Percentiles rank a stretch among this genome's conserved stretches.
phyloP scores from a whole-genome alignment of 257 asterid genomes.

The Ilex aquifolium region DNA sequence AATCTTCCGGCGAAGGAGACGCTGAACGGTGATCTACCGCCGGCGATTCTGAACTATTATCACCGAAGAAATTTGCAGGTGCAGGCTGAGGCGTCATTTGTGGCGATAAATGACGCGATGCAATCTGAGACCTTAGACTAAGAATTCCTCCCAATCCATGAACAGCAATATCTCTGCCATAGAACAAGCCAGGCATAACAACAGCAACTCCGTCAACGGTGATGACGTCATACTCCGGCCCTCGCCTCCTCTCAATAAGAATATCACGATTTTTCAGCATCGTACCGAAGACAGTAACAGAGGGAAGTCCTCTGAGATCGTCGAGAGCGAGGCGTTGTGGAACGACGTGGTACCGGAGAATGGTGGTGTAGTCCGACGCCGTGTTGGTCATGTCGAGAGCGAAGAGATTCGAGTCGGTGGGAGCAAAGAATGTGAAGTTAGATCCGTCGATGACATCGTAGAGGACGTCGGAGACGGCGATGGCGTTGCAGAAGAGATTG shows the following conservation, averaged over 20 bases:
- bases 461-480: slow-evolving; percentile 25
- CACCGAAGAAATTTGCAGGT: neutral
- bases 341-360: slow-evolving; percentile 33
- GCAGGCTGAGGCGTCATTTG: neutral
- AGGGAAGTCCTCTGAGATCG: slow-evolving; percentile 14
- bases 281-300: slow-evolving; percentile 9
- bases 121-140: slow-evolving; percentile 7
- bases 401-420: slow-evolving; percentile 23
- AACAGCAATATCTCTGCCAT: slow-evolving; percentile 22
- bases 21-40: neutral
- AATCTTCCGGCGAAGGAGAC: neutral
- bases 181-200: slow-evolving; percentile 25
- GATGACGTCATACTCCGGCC: slow-evolving; percentile 7
- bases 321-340: slow-evolving; percentile 17
- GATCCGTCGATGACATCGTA: slow-evolving; percentile 14
- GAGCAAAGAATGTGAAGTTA: slow-evolving; percentile 31
- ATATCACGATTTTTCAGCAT: slow-evolving; percentile 9
- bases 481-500: slow-evolving; percentile 32
- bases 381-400: slow-evolving; percentile 24
- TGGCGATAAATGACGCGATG: neutral
- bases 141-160: slow-evolving; percentile 33
- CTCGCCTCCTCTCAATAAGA: neutral
- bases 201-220: slow-evolving; percentile 12
- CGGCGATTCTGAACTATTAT: slow-evolving; percentile 1
- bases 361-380: slow-evolving; percentile 23